Evolutionary conservation across 352 stramenopile species (phyloP).

Genomic region (Pythium brassicae): DNA sequence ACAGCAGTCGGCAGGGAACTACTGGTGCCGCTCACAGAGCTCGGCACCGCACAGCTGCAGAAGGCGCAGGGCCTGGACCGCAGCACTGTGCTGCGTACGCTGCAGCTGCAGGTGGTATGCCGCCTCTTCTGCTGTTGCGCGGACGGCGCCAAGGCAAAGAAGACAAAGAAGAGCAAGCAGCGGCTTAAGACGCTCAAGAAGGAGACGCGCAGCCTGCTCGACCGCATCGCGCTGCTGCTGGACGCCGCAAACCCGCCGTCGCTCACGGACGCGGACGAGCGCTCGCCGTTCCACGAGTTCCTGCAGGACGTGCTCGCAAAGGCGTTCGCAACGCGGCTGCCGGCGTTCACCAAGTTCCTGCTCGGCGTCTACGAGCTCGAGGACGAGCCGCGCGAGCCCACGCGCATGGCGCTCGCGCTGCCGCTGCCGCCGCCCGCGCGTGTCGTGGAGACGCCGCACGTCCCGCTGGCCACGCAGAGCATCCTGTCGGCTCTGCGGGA

Average conservation of each 20-base stretch:
- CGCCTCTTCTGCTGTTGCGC: slow-evolving; percentile 42
- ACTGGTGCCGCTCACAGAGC: slow-evolving; percentile 20
- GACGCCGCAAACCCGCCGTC: slow-evolving; percentile 65
- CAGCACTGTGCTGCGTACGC: slow-evolving; percentile 35
- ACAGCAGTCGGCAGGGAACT: slow-evolving; percentile 17
- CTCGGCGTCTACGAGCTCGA: slow-evolving; percentile 53
- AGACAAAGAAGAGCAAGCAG: background rate
- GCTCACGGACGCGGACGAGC: slow-evolving; percentile 58
- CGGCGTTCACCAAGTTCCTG: slow-evolving; percentile 45
- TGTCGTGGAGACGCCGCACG: background rate
- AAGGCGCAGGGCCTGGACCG: slow-evolving; percentile 21
- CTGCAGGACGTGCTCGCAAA: slow-evolving; percentile 43
- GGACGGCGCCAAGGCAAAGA: slow-evolving; percentile 22
- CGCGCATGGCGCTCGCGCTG: slow-evolving; percentile 7
- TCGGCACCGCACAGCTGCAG: slow-evolving; percentile 22
- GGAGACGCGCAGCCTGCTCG: slow-evolving; percentile 61
- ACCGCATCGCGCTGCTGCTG: slow-evolving; percentile 69
- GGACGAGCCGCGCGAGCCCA: slow-evolving; percentile 24
- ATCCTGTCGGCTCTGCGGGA: slow-evolving; percentile 64
- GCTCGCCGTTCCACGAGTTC: slow-evolving; percentile 71
- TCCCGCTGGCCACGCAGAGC: slow-evolving; percentile 21
- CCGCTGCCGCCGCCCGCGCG: slow-evolving; percentile 12
- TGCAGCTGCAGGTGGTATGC: slow-evolving; percentile 68
- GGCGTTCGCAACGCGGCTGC: slow-evolving; percentile 35
- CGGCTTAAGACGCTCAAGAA: slow-evolving; percentile 29